A percentile compares a stretch with the other conserved stretches of the same genome.
Conservation (phyloP, 805 yeast genomes). For the Wickerhamiella spandovensis region DNA sequence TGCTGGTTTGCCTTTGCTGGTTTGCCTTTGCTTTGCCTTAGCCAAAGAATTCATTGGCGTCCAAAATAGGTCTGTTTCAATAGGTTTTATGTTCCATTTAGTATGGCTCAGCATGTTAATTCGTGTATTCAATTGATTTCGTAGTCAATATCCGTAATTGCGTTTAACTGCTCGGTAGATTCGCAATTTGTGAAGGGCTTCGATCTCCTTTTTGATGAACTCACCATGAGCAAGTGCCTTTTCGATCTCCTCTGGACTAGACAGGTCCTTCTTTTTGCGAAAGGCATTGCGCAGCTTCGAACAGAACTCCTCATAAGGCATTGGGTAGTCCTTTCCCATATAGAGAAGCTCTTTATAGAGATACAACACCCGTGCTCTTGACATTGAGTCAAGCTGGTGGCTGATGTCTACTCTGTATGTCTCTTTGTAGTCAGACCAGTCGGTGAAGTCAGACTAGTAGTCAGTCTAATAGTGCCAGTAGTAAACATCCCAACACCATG, state of each 20-base stretch:
- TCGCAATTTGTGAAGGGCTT: conserved; percentile 25
- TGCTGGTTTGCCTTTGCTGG: no score
- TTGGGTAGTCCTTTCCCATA: conserved; percentile 28
- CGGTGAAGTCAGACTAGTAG: not conserved
- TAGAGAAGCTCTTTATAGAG: conserved; percentile 28
- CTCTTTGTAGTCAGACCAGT: not conserved
- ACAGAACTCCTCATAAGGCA: conserved; percentile 23
- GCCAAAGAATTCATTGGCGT: no score
- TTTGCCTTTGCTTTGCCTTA: no score
- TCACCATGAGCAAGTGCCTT: conserved; percentile 25
- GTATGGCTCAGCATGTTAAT: no score
- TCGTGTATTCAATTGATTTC: no score
- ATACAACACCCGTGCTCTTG: conserved; percentile 17
- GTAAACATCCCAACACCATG: not conserved
- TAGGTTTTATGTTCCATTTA: no score
- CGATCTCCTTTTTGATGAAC: conserved; percentile 26
- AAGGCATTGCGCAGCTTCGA: conserved; percentile 22
- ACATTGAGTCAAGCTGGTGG: not conserved
- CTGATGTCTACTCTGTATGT: not conserved
- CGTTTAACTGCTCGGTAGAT: conserved; percentile 26
- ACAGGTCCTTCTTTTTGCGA: conserved; percentile 17
- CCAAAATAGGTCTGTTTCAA: no score
- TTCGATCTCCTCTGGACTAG: conserved; percentile 19
- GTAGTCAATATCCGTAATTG: conserved; percentile 16
- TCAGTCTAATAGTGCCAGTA: not conserved